Base-by-base conservation (phyloP, 768 basidiomycete species). In the Dioszegia crocea region DNA sequence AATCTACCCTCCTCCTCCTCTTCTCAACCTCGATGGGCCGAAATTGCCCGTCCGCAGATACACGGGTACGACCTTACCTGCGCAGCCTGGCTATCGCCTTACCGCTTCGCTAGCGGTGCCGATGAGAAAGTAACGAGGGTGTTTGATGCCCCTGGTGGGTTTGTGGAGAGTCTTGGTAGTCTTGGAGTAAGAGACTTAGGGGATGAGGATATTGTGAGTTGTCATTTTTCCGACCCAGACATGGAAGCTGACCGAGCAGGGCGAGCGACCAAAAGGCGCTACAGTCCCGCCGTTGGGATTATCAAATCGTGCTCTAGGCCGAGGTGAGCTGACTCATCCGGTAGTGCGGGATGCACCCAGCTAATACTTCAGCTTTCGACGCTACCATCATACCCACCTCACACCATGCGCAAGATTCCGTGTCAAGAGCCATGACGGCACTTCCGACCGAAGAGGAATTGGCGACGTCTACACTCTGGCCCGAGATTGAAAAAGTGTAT, bases 91-190 rank as follows among this genome's bases (percentile, higher is more conserved):
- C 81, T 94, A 45, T 82, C 83, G 58, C 80, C 87, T 0, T 79
- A 91, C 45, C 85, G 83, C 29, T 94, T 97, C 72, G 87, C 86
- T 19, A 93, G 89, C 65, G 86, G 91, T 45, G 91, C 92, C 10
- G 96, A 99, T 68, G 96, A 99, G 77, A 98, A 98, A 77, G 91
- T 98, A 11, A 84, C 85, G 12, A 84, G 96, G 40, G 84, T 97
- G 0, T 99, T 99, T 62, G 91, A 92, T 71, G 92, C 93, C 9
- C 89, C 96, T 5, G 82, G 81, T 19, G 82, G 83, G 3, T 98
- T 98, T 67, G 83, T 93, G 2, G 80, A 84, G 29, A 78, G 83
- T 11, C 72, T 86, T n/a, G 80, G 82, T 56, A 78, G 61, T 67
- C 46, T 80, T 85, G 56, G 82, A 68, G 44, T 81, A 21, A 39